Conservation (phyloP, 1,139 yeast genomes). For the Yamadazyma jaroonii region DNA sequence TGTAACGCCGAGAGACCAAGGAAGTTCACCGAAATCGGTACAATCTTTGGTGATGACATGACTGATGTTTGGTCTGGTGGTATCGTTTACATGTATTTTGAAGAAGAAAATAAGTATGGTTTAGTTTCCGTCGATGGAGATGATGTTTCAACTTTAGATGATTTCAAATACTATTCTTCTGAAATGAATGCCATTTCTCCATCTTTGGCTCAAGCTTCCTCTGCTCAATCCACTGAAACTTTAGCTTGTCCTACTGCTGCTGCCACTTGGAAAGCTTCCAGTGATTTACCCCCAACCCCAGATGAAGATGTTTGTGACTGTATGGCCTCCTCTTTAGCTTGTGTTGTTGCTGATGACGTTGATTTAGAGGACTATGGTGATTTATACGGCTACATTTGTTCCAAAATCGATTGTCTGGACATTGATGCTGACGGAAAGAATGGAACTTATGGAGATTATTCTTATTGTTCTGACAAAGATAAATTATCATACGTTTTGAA, state of each 20-base stretch:
- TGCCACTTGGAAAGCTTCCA: conserved; percentile 52
- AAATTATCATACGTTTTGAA: conserved; percentile 62
- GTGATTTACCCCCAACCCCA: conserved; percentile 68
- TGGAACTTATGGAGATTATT: conserved; percentile 61
- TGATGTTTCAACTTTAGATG: conserved; percentile 39
- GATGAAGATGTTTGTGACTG: conserved; percentile 60
- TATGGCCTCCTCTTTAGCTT: conserved; percentile 43
- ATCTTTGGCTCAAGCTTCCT: conserved; percentile 28
- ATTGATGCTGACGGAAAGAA: conserved; percentile 58
- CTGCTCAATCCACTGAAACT: conserved; percentile 23
- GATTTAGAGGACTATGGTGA: conserved; percentile 48
- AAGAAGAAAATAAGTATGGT: conserved; percentile 80
- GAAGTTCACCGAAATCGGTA: conserved; percentile 66
- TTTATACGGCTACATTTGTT: conserved; percentile 54
- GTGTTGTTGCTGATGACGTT: conserved; percentile 49
- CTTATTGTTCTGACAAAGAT: conserved; percentile 57
- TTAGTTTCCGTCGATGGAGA: conserved; percentile 55
- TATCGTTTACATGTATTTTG: conserved; percentile 83
- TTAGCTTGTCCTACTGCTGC: conserved; percentile 52
- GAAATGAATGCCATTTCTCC: conserved; percentile 55
- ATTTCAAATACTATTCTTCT: conserved; percentile 53
- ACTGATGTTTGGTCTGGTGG: conserved; percentile 90
- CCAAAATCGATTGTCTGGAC: conserved; percentile 46
- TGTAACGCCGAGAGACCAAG: conserved; percentile 71
- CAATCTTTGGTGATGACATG: conserved; percentile 61